Evolutionary conservation across 306 rosid genomes (phyloP).

Genomic region (Medicago lupulina): DNA sequence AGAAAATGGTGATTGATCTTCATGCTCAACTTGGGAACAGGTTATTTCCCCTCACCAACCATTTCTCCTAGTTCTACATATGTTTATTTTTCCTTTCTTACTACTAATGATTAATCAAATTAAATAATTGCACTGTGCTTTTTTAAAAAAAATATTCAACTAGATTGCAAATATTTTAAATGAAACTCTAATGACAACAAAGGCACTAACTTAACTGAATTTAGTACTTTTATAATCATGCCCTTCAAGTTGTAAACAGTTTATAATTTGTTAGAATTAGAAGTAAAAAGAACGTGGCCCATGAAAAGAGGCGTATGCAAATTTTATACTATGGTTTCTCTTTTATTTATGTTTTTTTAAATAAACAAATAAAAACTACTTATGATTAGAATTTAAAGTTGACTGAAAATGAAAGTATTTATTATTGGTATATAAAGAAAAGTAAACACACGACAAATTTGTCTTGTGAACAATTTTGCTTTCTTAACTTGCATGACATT

Average conservation of each 20-base stretch:
- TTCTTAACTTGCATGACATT: constrained; percentile 35
- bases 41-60: constrained; percentile 39
- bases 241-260: constrained; percentile 39
- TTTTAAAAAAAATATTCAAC: background rate
- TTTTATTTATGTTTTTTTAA: background rate
- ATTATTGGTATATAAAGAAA: constrained; percentile 10
- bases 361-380: background rate
- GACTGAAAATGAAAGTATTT: constrained; percentile 19
- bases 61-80: background rate
- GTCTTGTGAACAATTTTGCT: constrained; percentile 27
- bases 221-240: constrained; percentile 17
- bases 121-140: constrained; percentile 1
- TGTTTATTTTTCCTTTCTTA: constrained; percentile 9
- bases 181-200: constrained; percentile 23
- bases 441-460: constrained; percentile 29
- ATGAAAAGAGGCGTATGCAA: constrained; percentile 31
- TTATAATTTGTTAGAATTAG: background rate
- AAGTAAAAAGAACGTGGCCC: constrained; percentile 30
- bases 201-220: constrained; percentile 32
- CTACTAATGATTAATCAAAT: constrained; percentile 16
- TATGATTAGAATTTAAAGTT: constrained; percentile 38
- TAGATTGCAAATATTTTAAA: constrained; percentile 25
- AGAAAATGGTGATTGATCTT: constrained; percentile 89
- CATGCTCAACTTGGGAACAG: constrained; percentile 97
- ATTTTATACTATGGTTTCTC: background rate